Base-by-base conservation (phyloP, 1,284 basidiomycete genomes). In the Rhizoctonia solani region DNA sequence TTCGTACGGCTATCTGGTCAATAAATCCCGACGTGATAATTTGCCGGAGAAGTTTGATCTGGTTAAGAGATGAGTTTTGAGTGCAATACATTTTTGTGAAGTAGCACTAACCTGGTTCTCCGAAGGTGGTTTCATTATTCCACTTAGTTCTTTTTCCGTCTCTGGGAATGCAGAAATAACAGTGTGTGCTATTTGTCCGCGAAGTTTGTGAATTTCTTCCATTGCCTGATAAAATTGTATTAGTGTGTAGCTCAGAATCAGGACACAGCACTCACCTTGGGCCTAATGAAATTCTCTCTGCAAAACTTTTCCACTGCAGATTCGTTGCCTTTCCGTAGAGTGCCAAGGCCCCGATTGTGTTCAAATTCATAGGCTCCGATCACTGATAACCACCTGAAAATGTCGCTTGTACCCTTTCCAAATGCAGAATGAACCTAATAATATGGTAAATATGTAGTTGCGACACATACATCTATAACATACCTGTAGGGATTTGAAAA, bases 171-270 rank as follows among this genome's bases (percentile, higher is more conserved):
- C 87, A 25, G 82, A 78, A 66, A 84, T 82, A 1, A 95, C 90
- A 59, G 97, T 95, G 71, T 82, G 87, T 73, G 85, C 92, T 68
- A 98, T 90, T 74, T 98, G 97, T 0, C 86, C 83, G 42, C 95
- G 87, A n/a, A 99, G 82, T 77, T 99, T 98, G 77, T 96, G 95
- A 46, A 98, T 97, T 79, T 99, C 97, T 78, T 98, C 92, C 95
- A 99, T 99, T 0, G 95, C 93, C 93, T 96, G 69, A 3, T 4
- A 19, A 9, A 39, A 39, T 30, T 41, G 52, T 44, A 23, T 21
- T 23, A 21, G 19, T 39, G 29, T 50, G 19, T 19, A 46, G 39
- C 6, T 30, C 3, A 21, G 1, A 25, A 19, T 54, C n/a, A 6
- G 32, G 16, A 21, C 27, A 23, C 25, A 25, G 27, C 41, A 70